Base-by-base conservation (phyloP, 2,329 filamentous ascomycete genomes). In the Zymoseptoria crescenta region DNA sequence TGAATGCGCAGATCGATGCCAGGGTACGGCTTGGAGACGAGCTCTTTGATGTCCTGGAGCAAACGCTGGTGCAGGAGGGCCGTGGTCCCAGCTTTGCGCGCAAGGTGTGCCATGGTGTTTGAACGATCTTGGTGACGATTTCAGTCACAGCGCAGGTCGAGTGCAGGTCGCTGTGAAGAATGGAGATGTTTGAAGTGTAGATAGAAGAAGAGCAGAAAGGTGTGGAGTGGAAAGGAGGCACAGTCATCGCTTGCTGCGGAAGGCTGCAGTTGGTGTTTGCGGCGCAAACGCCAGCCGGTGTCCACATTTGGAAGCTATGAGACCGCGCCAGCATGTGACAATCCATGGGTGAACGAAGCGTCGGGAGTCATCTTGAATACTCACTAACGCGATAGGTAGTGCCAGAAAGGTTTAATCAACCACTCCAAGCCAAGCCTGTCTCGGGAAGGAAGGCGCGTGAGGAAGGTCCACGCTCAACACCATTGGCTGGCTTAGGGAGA, bases 11-110 rank as follows among this genome's bases (percentile, higher is more conserved):
- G 55, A 19, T 51, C 41, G 49, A 66, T 65, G 28, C 65, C 64
- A 30, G 65, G 65, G 50, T 67, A 65, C 49, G 65, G 65, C n/a
- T 60, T 60, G 20, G 54, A 35, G 28, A 61, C 56, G 19, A 67
- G 48, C 53, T 66, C 65, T 19, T 62, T 50, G 49, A 67, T 63
- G 54, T 67, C 65, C 21, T 58, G 58, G 29, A 62, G 59, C 4
- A 66, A 61, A 21, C 65, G 65, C 21, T 56, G 49, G 13, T 45
- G 56, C 35, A 66, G 55, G 16, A 41, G 35, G 10, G 35, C 35
- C 6, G 35, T 16, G 16, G 35, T 41, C 10, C 35, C 35, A 16
- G 35, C 5, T 10, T 10, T 41, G 35, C 10, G 10, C 5, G 35
- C 35, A 13, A 10, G 35, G 16, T 41, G 10, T 16, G 35, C 16